Conservation (phyloP, 768 basidiomycete genomes). For the Russula olivacea region DNA sequence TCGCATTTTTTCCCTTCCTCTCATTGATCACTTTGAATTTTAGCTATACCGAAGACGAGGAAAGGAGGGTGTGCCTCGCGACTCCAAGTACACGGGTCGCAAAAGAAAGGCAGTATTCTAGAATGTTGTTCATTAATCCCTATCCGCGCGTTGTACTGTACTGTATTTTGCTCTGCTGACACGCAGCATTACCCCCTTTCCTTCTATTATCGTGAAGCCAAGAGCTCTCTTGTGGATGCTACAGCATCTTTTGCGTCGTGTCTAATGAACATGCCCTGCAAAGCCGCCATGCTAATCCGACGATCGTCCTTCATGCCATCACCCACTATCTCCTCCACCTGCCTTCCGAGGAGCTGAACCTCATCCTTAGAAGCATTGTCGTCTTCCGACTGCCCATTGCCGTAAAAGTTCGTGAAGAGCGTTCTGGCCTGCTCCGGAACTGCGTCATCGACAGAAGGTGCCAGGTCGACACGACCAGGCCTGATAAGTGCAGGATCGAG, state of each 20-base stretch:
- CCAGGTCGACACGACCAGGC: constrained; percentile 90
- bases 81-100: constrained; percentile 90
- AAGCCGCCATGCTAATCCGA: constrained; percentile 87
- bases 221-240: constrained; percentile 41
- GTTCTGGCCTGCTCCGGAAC: constrained; percentile 68
- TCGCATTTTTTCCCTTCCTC: background rate
- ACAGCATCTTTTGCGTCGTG: constrained; percentile 54
- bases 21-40: constrained; percentile 9
- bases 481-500: constrained; percentile 94
- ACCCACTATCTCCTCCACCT: constrained; percentile 50
- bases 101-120: constrained; percentile 78
- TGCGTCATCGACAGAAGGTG: constrained; percentile 81
- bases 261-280: constrained; percentile 94
- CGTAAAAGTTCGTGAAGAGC: constrained; percentile 84
- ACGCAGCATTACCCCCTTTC: background rate
- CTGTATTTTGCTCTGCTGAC: background rate
- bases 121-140: constrained; percentile 21
- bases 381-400: constrained; percentile 33
- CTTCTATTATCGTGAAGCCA: constrained; percentile 22
- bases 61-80: constrained; percentile 76
- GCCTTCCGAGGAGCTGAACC: constrained; percentile 43
- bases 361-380: constrained; percentile 34
- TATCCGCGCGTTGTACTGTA: background rate
- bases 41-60: constrained; percentile 81
- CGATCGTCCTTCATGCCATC: constrained; percentile 47